phyloP scores from a whole-genome alignment of 2,329 filamentous ascomycete species.

The Trichophyton benhamiae region DNA sequence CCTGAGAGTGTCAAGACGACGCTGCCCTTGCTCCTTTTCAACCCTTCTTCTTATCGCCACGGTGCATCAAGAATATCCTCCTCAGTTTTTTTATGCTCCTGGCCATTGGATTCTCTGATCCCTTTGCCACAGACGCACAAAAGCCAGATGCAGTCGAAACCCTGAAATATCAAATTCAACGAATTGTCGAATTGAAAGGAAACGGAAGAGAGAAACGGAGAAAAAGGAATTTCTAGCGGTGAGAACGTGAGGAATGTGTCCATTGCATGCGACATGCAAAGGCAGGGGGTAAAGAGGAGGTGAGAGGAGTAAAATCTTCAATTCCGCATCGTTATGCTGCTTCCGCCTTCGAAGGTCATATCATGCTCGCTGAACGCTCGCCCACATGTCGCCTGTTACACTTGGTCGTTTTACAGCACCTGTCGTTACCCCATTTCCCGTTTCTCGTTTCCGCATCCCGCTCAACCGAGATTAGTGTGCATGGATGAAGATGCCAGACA shows the following conservation, averaged over 20 bases:
- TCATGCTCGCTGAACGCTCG: background rate
- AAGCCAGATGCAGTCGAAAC: background rate
- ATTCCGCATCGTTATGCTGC: background rate
- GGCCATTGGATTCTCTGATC: background rate
- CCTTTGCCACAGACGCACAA: background rate
- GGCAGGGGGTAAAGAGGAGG: background rate
- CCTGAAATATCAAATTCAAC: background rate
- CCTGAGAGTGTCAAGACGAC: background rate
- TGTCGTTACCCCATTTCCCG: background rate
- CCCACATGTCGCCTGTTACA: background rate
- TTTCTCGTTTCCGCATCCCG: background rate
- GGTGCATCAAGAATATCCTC: background rate
- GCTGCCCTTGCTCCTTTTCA: background rate
- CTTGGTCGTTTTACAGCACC: background rate
- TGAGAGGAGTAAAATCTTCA: background rate
- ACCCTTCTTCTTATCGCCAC: background rate
- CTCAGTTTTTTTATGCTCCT: background rate
- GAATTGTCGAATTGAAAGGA: background rate
- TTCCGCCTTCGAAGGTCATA: background rate
- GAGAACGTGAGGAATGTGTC: background rate
- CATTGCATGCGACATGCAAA: background rate
- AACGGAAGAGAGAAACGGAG: background rate
- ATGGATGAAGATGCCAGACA: background rate
- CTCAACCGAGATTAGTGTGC: background rate
- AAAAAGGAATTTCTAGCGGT: constrained; percentile 1